Conservation (phyloP, 331 rosid species). For the Pyracantha coccinea region DNA sequence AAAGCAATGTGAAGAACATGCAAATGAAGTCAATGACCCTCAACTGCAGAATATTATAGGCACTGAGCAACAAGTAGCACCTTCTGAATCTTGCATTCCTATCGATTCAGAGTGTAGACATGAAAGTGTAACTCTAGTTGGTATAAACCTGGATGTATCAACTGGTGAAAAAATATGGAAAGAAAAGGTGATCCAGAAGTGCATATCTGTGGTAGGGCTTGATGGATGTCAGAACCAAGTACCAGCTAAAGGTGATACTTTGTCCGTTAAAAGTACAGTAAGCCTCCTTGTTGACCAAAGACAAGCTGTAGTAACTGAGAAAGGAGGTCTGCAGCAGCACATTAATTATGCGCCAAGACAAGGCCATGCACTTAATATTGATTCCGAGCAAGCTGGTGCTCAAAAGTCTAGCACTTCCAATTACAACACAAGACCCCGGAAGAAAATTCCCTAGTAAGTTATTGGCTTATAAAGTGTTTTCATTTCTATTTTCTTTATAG, state of each 20-base stretch:
- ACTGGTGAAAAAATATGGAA: constrained; percentile 20
- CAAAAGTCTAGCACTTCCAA: constrained; percentile 17
- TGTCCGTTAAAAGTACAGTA: constrained; percentile 9
- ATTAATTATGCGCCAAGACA: constrained; percentile 6
- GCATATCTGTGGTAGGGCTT: constrained; percentile 5
- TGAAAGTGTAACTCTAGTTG: constrained; percentile 15
- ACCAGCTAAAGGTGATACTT: not conserved
- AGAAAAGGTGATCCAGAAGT: constrained; percentile 21
- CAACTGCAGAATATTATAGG: constrained; percentile 1
- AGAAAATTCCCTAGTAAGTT: constrained; percentile 34
- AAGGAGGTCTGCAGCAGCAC: constrained; percentile 13
- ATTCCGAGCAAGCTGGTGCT: constrained; percentile 19
- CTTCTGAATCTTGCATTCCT: constrained; percentile 5
- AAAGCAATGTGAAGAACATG: constrained; percentile 18
- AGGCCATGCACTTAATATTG: constrained; percentile 20
- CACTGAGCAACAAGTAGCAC: constrained; percentile 18
- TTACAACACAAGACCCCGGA: constrained; percentile 23
- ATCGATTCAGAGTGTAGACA: constrained; percentile 12
- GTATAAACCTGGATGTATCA: constrained; percentile 12
- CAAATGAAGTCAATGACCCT: constrained; percentile 19
- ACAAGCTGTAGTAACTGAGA: constrained; percentile 15
- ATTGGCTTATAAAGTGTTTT: constrained; percentile 5
- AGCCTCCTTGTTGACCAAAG: constrained; percentile 16
- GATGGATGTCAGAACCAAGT: too few species aligned
- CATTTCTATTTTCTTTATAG: not conserved